These are phyloP conservation scores for Rhizopogon parksii DNA, from an alignment of 1,284 basidiomycete genomes.

Conservation along the genomic window DNA sequence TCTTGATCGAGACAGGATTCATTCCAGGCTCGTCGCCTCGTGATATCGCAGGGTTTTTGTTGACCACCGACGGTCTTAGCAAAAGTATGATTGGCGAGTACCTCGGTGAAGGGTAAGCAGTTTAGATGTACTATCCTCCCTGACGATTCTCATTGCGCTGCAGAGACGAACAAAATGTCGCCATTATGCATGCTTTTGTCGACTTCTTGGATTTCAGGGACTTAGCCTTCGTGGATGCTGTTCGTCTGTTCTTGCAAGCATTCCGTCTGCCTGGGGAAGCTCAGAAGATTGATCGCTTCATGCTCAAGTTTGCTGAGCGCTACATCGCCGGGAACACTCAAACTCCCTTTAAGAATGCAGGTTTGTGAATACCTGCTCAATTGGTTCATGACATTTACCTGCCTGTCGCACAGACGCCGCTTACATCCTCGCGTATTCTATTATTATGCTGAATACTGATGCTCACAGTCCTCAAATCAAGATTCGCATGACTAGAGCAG, in stretches of 20 bases:
- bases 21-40: slow-evolving; percentile 70
- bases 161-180: slow-evolving; percentile 82
- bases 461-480: slow-evolving; percentile 93
- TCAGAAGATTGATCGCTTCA: slow-evolving; percentile 98
- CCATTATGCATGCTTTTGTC: slow-evolving; percentile 95
- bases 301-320: slow-evolving; percentile 96
- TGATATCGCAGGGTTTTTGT: slow-evolving; percentile 84
- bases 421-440: slow-evolving; percentile 90
- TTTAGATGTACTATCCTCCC: neutral
- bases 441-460: slow-evolving; percentile 94
- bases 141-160: slow-evolving; percentile 8
- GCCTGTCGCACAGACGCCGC: slow-evolving; percentile 64
- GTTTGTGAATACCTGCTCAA: slow-evolving; percentile 29
- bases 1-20: slow-evolving; percentile 85
- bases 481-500: slow-evolving; percentile 83
- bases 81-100: slow-evolving; percentile 98
- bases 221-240: slow-evolving; percentile 78
- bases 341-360: slow-evolving; percentile 79
- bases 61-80: slow-evolving; percentile 88
- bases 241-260: slow-evolving; percentile 83
- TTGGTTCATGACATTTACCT: slow-evolving; percentile 10
- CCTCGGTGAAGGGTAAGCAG: slow-evolving; percentile 84
- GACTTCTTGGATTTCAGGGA: slow-evolving; percentile 83
- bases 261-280: slow-evolving; percentile 94
- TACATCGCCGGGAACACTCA: slow-evolving; percentile 84